Evolutionary conservation across 2,329 filamentous ascomycete genomes (phyloP).

Genomic region (Drechslerella coelobrocha): DNA sequence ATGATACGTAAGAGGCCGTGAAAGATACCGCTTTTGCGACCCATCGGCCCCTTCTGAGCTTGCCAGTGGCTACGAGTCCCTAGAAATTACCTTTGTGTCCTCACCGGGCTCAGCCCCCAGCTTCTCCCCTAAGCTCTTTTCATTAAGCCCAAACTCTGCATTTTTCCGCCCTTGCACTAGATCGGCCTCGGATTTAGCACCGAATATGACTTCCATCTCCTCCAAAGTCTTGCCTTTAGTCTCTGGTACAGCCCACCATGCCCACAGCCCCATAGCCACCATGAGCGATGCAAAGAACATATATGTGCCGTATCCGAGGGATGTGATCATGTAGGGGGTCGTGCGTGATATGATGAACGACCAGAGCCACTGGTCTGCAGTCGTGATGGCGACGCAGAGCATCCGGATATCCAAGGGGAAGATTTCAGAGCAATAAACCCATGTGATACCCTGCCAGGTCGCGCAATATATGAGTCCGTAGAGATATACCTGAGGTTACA

Average conservation of each 20-base stretch:
- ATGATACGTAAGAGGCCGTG: too few relatives aligned
- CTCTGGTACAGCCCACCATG: slow-evolving; percentile 64
- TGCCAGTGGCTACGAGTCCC: too few relatives aligned
- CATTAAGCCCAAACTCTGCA: slow-evolving; percentile 1
- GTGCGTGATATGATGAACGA: slow-evolving; percentile 74
- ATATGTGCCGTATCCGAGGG: slow-evolving; percentile 52
- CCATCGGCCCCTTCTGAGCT: not conserved
- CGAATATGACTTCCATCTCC: slow-evolving; percentile 57
- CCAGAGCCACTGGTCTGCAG: slow-evolving; percentile 75
- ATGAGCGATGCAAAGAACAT: slow-evolving; percentile 67
- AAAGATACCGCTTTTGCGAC: not conserved
- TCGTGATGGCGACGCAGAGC: slow-evolving; percentile 61
- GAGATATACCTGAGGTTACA: slow-evolving; percentile 20
- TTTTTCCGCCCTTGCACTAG: slow-evolving; percentile 1
- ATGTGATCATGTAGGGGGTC: slow-evolving; percentile 71
- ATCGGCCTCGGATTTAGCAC: slow-evolving; percentile 6
- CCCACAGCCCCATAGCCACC: slow-evolving; percentile 68
- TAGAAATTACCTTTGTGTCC: not conserved
- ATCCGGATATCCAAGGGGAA: slow-evolving; percentile 66
- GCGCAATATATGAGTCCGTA: slow-evolving; percentile 73
- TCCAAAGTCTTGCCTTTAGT: slow-evolving; percentile 67
- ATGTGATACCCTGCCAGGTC: slow-evolving; percentile 74
- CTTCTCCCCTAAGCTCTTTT: slow-evolving; percentile 7
- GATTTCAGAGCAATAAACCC: slow-evolving; percentile 67
- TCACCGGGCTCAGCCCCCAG: slow-evolving; percentile 3